phyloP scores from a whole-genome alignment of 345 rosid genomes.

The Eutrema heterophyllum region DNA sequence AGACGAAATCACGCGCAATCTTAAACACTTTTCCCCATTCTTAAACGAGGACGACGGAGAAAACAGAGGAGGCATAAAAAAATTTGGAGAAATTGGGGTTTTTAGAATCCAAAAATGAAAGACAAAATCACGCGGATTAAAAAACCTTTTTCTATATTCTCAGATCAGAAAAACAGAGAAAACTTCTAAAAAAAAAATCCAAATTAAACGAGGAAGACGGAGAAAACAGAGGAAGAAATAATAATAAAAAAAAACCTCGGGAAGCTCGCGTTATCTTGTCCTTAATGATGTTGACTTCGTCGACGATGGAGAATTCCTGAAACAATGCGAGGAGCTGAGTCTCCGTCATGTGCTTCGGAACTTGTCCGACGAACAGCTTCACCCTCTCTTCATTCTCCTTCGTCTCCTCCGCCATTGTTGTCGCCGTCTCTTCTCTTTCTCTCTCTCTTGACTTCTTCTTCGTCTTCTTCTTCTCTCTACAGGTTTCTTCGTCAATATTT shows the following conservation, averaged over 20 bases:
- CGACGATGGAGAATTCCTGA: constrained; percentile 69
- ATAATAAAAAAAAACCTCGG: constrained; percentile 47
- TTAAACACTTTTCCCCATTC: background rate
- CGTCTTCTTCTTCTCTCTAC: background rate
- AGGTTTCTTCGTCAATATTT: constrained; percentile 6
- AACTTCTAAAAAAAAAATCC: background rate
- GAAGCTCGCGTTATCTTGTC: constrained; percentile 85
- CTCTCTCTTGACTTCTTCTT: constrained; percentile 12
- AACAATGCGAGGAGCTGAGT: constrained; percentile 81
- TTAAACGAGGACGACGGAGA: background rate
- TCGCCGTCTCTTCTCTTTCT: constrained; percentile 18
- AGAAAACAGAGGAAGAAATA: constrained; percentile 4
- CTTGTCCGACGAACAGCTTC: constrained; percentile 97
- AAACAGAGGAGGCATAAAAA: background rate
- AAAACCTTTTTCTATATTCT: background rate
- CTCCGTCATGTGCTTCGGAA: constrained; percentile 91
- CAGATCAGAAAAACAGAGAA: background rate
- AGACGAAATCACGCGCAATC: background rate
- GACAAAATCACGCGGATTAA: background rate
- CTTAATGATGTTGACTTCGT: constrained; percentile 97
- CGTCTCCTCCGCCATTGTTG: constrained; percentile 62
- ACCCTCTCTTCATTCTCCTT: constrained; percentile 69
- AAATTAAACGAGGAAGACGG: constrained; percentile 1
- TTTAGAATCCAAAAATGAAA: background rate
- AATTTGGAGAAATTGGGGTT: background rate